Base-by-base conservation (phyloP, 208 protist genomes). In the Spongospora subterranea region DNA sequence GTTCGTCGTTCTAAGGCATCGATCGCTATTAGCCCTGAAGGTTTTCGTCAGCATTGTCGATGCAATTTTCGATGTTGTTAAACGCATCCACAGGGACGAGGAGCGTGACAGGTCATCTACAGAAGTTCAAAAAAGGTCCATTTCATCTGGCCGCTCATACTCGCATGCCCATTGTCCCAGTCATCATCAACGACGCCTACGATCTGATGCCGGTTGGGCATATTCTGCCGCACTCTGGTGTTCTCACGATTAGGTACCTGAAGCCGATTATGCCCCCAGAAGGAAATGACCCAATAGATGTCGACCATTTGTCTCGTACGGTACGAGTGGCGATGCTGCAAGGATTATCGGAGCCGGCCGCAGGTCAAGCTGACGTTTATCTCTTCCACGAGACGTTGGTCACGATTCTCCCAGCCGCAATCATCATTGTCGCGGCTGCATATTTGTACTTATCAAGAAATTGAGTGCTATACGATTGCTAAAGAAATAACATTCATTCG, bases 81-180 rank as follows among this genome's bases (percentile, higher is more conserved):
- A 60, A 60, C 24, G 50, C 50, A 60, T 6, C 50, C 50, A 60
- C 24, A 60, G 50, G 71, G 17, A 82, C 71, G 35, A 35, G 71
- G 13, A 82, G 71, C 71, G 35, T 82, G 6, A 39, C 71, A 13
- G 71, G 71, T 20, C 71, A 82, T n/a, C 40, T 82, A 82, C 71
- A 82, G 35, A 40, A 6, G 17, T 82, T 82, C 71, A 82, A 82
- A n/a, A 82, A 82, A 82, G 71, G 71, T 43, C 71, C 71, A 35
- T 82, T 82, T 43, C n/a, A 82, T 43, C n/a, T 82, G 71, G 6
- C 71, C 17, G 35, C 11, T 43, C 71, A n/a, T 39, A 39, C 71
- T 39, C 71, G 71, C 6, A 6, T 82, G n/a, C 71, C 71, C 17
- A 43, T 82, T 35, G 71, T 35, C 13, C 71, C 71, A 45, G 71